Conservation (phyloP, 768 basidiomycete genomes). For the Pisolithus microcarpus region DNA sequence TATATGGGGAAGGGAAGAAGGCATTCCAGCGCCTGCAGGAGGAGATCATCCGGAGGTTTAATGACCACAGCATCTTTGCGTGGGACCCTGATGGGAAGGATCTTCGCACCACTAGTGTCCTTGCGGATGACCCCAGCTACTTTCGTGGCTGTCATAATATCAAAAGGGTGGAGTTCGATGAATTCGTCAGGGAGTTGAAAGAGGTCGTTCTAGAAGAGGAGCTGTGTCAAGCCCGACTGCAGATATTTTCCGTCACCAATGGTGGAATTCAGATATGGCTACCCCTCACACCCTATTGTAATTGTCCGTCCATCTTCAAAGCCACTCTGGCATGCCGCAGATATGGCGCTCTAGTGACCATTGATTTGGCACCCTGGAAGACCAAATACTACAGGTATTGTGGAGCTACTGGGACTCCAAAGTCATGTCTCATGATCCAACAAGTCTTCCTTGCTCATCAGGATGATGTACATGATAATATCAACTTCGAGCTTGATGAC, state of each 20-base stretch:
- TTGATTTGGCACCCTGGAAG: not conserved
- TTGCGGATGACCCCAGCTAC: too few relatives aligned
- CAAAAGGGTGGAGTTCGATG: too few relatives aligned
- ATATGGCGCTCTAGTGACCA: not conserved
- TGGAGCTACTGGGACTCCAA: not conserved
- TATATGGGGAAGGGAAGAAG: slow-evolving; percentile 13
- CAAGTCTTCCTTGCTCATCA: not conserved
- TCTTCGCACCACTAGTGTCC: too few relatives aligned
- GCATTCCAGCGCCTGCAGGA: slow-evolving; percentile 12
- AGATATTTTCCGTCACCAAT: not conserved
- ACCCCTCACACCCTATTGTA: not conserved
- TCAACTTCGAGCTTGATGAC: not conserved
- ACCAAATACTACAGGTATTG: not conserved
- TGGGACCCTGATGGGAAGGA: too few relatives aligned
- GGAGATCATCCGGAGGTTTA: slow-evolving; percentile 6
- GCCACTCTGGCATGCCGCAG: not conserved
- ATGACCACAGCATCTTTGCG: too few relatives aligned
- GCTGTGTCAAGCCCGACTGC: not conserved
- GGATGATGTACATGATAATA: not conserved
- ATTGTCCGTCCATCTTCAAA: not conserved
- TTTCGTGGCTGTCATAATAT: too few relatives aligned
- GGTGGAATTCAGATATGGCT: not conserved
- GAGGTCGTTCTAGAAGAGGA: not conserved
- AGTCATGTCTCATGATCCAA: not conserved
- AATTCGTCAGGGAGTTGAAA: not conserved